Conservation (phyloP, 495 filamentous ascomycete species). For the Chaetomium tenue region DNA sequence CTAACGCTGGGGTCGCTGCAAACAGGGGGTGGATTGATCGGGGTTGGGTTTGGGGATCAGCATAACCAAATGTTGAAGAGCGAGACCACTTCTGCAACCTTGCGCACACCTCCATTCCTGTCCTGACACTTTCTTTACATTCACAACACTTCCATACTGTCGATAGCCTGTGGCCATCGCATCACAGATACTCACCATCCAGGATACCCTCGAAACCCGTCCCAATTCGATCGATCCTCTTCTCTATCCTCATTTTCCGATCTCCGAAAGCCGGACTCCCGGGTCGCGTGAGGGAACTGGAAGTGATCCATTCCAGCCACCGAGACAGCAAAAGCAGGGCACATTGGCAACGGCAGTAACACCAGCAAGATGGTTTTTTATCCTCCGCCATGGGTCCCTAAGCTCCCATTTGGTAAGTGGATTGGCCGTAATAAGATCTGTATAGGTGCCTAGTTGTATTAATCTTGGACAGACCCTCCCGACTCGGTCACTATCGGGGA, state of each 20-base stretch:
- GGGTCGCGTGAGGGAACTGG: not conserved
- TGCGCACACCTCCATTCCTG: no score
- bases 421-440: no score
- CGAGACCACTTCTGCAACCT: no score
- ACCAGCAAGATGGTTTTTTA: conserved; percentile 76
- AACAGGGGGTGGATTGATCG: no score
- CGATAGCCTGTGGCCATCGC: no score
- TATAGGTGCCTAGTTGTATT: conserved; percentile 2
- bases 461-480: conserved; percentile 52
- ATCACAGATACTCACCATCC: no score
- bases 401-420: conserved; percentile 57
- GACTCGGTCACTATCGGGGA: conserved; percentile 75
- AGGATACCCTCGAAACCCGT: not conserved
- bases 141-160: no score
- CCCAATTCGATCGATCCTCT: not conserved
- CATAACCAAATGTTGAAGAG: no score
- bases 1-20: no score
- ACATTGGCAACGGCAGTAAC: conserved; percentile 22
- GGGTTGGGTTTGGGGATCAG: no score
- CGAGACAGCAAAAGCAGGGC: no score
- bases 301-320: not conserved
- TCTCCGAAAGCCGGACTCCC: not conserved
- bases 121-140: no score
- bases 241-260: not conserved
- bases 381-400: conserved; percentile 65